Percentiles rank a stretch among this genome's conserved stretches.
Evolutionary conservation across 2,329 filamentous ascomycete genomes (phyloP).

Genomic region (Neofusicoccum kwambonambiense): DNA sequence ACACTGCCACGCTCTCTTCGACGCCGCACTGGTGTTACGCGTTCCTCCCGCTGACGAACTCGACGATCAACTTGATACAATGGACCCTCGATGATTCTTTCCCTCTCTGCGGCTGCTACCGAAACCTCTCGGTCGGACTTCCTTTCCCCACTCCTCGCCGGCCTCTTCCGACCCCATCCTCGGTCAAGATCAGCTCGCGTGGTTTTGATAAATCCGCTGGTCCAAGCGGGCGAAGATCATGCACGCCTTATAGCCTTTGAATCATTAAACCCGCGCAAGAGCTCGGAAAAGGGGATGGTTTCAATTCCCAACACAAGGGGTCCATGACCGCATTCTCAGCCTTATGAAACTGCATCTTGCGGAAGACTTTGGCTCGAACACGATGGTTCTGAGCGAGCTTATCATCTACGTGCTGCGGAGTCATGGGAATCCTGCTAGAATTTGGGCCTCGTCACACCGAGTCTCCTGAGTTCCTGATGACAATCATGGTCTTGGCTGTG

Average conservation of each 20-base stretch:
- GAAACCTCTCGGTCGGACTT: not conserved
- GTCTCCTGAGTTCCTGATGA: not conserved
- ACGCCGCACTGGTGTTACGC: not conserved
- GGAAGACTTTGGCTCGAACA: too few relatives aligned
- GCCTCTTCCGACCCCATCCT: not conserved
- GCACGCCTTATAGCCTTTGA: slow-evolving; percentile 5
- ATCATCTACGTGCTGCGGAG: not conserved
- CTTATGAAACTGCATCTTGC: too few relatives aligned
- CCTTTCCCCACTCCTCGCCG: not conserved
- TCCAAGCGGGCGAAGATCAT: slow-evolving; percentile 11
- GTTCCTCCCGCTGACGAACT: not conserved
- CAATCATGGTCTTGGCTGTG: not conserved
- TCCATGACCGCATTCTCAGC: not conserved
- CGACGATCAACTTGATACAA: not conserved
- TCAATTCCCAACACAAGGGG: not conserved
- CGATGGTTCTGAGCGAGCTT: not conserved
- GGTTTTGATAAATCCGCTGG: slow-evolving; percentile 1
- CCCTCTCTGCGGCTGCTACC: not conserved
- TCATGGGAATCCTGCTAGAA: not conserved
- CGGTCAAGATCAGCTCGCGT: slow-evolving; percentile 3
- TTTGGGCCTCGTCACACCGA: not conserved
- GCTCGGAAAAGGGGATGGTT: not conserved
- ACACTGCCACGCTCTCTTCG: not conserved
- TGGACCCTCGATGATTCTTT: not conserved
- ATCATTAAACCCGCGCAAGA: slow-evolving; percentile 3